Evolutionary conservation across 192 early-diverging fungal genomes (phyloP), one percentile per base, ranked within the genome.

Genomic region (Coemansia sp.): DNA sequence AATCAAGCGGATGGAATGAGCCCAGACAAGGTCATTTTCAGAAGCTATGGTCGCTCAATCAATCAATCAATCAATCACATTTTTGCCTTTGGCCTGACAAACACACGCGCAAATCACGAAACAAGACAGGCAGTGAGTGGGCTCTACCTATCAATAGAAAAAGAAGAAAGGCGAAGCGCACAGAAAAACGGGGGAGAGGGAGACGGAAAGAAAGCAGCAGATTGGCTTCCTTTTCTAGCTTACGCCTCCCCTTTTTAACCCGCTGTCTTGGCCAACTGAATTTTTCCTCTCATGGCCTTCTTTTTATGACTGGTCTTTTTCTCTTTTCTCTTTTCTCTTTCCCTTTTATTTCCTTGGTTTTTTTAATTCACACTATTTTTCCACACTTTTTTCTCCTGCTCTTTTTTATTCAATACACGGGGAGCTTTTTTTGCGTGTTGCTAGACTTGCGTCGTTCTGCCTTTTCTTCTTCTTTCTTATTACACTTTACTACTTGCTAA

Each of bases 291-390:
- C 40, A 41, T 45, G 58, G 9, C 51, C 13, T 37, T 61, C 57
- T 61, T n/a, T 68, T 15, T 41, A 6, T 32, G 32, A 2, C 32
- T 32, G 32, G 32, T 32, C 32, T 32, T 32, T 32, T 4, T 41
- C 41, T 54, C 52, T 13, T 36, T 15, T 56, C 36, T 66, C 58
- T 66, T 67, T 66, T 63, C 4, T 52, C 37, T 46, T 62, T 57
- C 49, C n/a, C 41, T 58, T 57, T 39, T 59, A n/a, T 72, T 61
- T 52, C 18, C 43, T 67, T 32, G 32, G 41, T 19, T 41, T 13
- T 13, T 37, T 48, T 51, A n/a, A 41, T 52, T 6, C 51, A 62
- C 54, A 52, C 32, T 62, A 62, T 63, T 63, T 55, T 48, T 56
- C 19, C 45, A 13, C 37, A 4, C 5, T 15, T 60, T 52, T 56